phyloP scores from a whole-genome alignment of 1,284 basidiomycete species.

The Flammula alnicola region DNA sequence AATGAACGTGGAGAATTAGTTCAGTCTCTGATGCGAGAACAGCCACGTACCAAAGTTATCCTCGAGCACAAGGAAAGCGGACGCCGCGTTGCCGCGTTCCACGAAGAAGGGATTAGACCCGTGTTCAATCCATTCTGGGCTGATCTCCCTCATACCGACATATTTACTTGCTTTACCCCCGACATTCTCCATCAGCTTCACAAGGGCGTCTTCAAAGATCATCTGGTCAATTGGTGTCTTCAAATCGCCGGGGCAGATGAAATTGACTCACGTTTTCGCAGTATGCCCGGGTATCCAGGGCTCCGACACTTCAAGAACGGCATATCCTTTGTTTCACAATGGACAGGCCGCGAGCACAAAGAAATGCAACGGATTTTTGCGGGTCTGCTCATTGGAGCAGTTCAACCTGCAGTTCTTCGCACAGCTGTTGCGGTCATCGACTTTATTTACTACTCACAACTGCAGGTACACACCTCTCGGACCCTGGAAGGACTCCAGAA shows the following conservation, averaged over 20 bases:
- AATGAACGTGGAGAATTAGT: slow-evolving; percentile 21
- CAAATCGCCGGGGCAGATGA: slow-evolving; percentile 24
- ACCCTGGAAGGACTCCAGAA: slow-evolving; percentile 19
- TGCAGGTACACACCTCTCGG: slow-evolving; percentile 25
- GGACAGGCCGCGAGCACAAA: slow-evolving; percentile 33
- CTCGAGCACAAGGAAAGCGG: background rate
- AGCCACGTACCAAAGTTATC: background rate
- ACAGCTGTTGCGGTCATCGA: slow-evolving; percentile 27
- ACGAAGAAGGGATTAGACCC: slow-evolving; percentile 11
- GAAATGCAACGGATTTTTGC: slow-evolving; percentile 34
- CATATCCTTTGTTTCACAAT: slow-evolving; percentile 29
- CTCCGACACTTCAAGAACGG: slow-evolving; percentile 37
- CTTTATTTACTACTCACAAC: slow-evolving; percentile 33
- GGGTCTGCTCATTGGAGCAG: slow-evolving; percentile 22
- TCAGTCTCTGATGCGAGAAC: background rate
- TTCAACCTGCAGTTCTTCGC: slow-evolving; percentile 15
- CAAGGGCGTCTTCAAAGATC: slow-evolving; percentile 42
- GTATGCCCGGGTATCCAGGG: slow-evolving; percentile 27
- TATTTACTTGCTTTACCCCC: slow-evolving; percentile 34
- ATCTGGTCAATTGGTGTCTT: slow-evolving; percentile 33
- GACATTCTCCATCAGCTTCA: slow-evolving; percentile 41
- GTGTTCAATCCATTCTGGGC: slow-evolving; percentile 36
- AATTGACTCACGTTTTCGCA: slow-evolving; percentile 31
- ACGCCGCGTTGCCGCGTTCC: slow-evolving; percentile 16
- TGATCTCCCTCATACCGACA: slow-evolving; percentile 36